Percentiles rank a stretch among this genome's conserved stretches.
These are phyloP conservation scores for Hirschioporus abietinus DNA, from an alignment of 768 basidiomycete species.

Conservation along the genomic window DNA sequence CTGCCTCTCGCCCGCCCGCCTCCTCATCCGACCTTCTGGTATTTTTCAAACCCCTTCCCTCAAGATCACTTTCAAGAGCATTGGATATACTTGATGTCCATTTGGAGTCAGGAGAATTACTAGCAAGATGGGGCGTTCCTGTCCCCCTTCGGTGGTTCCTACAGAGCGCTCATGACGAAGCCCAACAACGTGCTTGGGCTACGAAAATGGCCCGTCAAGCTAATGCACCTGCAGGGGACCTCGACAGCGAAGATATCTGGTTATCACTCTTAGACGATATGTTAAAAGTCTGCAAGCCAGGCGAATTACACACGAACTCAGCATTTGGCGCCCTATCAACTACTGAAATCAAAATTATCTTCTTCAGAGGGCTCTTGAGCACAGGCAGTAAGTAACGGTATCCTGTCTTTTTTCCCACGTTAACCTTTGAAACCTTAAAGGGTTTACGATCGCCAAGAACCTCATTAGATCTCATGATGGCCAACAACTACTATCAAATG, in stretches of 20 bases:
- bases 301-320: conserved; percentile 58
- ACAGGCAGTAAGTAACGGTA: conserved; percentile 71
- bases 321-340: conserved; percentile 74
- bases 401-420: neutral
- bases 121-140: conserved; percentile 82
- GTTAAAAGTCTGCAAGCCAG: conserved; percentile 67
- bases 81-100: conserved; percentile 93
- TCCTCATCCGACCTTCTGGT: conserved; percentile 67
- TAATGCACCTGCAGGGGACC: conserved; percentile 46
- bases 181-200: conserved; percentile 79
- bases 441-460: conserved; percentile 60
- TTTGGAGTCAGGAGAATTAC: conserved; percentile 87
- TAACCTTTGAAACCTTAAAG: conserved; percentile 29
- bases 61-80: conserved; percentile 68
- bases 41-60: conserved; percentile 78
- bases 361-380: conserved; percentile 80
- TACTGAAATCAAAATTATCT: conserved; percentile 75
- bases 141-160: conserved; percentile 89
- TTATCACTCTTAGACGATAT: conserved; percentile 86
- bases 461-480: conserved; percentile 46
- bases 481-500: conserved; percentile 43
- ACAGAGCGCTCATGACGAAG: conserved; percentile 57
- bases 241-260: conserved; percentile 73
- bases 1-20: conserved; percentile 49
- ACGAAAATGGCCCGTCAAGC: conserved; percentile 76